Evolutionary conservation across 352 stramenopile genomes (phyloP).

Genomic region (Pilasporangium apinafurcum): DNA sequence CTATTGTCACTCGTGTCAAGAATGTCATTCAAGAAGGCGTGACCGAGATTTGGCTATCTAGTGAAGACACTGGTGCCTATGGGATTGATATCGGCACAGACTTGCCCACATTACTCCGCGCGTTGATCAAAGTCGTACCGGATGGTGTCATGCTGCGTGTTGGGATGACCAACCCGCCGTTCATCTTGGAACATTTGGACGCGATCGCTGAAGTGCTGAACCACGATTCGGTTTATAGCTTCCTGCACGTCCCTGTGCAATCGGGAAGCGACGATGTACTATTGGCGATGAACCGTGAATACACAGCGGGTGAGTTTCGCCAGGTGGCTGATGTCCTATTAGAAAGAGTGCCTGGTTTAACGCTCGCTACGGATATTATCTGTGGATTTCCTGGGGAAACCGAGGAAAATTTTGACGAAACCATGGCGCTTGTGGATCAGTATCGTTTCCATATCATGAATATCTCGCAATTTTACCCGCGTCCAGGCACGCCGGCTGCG

Average conservation of each 20-base stretch:
- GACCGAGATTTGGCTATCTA: conserved; percentile 90
- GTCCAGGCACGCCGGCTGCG: conserved; percentile 85
- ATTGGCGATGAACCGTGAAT: conserved; percentile 89
- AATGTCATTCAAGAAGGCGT: conserved; percentile 75
- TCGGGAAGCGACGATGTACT: conserved; percentile 83
- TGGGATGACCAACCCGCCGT: conserved; percentile 93
- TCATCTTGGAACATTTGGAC: conserved; percentile 86
- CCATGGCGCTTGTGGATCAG: conserved; percentile 79
- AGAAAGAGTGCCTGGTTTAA: conserved; percentile 69
- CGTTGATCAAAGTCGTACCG: conserved; percentile 59
- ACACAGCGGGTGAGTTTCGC: conserved; percentile 79
- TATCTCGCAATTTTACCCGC: conserved; percentile 92
- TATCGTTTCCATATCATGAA: conserved; percentile 91
- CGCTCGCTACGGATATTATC: conserved; percentile 91
- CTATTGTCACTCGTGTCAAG: conserved; percentile 62
- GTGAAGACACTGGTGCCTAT: conserved; percentile 90
- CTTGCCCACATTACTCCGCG: conserved; percentile 58
- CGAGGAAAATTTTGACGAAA: conserved; percentile 86
- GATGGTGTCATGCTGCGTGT: conserved; percentile 85
- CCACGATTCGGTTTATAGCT: conserved; percentile 81
- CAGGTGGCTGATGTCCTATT: conserved; percentile 71
- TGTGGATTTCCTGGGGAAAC: conserved; percentile 89
- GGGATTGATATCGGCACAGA: conserved; percentile 85
- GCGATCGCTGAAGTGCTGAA: conserved; percentile 76
- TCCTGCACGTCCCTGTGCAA: conserved; percentile 91